A percentile compares a stretch with the other conserved stretches of the same genome.
phyloP scores from a whole-genome alignment of 2,329 filamentous ascomycete genomes.

The Alternaria brassicicola region DNA sequence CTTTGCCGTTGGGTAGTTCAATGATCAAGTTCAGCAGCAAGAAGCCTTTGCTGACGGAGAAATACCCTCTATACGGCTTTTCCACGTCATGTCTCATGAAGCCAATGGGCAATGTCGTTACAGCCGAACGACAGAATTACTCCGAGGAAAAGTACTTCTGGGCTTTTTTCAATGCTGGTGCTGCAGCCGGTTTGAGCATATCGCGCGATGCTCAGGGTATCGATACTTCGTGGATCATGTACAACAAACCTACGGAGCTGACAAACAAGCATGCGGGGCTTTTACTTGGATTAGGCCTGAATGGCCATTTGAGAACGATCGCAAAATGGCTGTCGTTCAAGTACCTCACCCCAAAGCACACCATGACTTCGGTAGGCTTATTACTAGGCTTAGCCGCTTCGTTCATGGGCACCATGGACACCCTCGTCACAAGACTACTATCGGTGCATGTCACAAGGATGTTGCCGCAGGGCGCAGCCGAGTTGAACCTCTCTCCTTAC shows the following conservation, averaged over 20 bases:
- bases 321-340: constrained; percentile 99
- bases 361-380: constrained; percentile 98
- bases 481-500: constrained; percentile 88
- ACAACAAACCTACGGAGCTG: constrained; percentile 92
- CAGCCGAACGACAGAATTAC: constrained; percentile 85
- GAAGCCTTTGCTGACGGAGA: constrained; percentile 88
- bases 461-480: constrained; percentile 88
- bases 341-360: constrained; percentile 98
- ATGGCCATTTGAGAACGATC: constrained; percentile 90
- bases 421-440: constrained; percentile 85
- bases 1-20: constrained; percentile 84
- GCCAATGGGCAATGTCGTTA: constrained; percentile 87
- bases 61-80: constrained; percentile 87
- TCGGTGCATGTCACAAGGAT: constrained; percentile 97
- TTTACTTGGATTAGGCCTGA: constrained; percentile 85
- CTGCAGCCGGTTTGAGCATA: constrained; percentile 89
- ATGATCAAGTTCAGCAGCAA: constrained; percentile 88
- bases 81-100: constrained; percentile 91
- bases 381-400: constrained; percentile 90
- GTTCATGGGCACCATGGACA: constrained; percentile 97
- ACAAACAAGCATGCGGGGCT: constrained; percentile 98
- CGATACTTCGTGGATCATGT: constrained; percentile 98
- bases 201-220: constrained; percentile 90
- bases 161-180: constrained; percentile 98
- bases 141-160: constrained; percentile 97